These are phyloP conservation scores for Grosmannia penicillata DNA, from an alignment of 2,329 filamentous ascomycete species.

Conservation along the genomic window DNA sequence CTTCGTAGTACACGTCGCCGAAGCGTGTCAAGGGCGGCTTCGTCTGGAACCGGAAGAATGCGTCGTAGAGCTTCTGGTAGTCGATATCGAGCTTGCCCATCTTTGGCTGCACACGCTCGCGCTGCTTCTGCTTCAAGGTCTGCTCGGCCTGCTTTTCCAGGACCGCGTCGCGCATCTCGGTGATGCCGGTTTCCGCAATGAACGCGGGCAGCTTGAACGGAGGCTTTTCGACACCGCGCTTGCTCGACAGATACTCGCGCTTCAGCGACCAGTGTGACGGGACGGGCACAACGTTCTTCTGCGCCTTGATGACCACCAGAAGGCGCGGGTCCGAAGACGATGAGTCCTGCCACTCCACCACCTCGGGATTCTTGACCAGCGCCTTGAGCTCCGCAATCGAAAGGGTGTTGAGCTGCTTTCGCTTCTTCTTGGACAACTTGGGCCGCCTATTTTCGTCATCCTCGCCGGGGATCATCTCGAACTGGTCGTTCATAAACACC, in stretches of 20 bases:
- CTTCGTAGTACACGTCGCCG: constrained; percentile 98
- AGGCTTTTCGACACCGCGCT: constrained; percentile 90
- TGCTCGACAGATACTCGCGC: constrained; percentile 91
- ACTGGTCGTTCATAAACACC: constrained; percentile 68
- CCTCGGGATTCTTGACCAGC: constrained; percentile 75
- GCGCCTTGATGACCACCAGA: constrained; percentile 86
- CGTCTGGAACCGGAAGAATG: constrained; percentile 94
- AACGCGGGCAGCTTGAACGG: constrained; percentile 89
- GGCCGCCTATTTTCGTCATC: constrained; percentile 48
- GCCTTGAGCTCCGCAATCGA: constrained; percentile 91
- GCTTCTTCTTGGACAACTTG: constrained; percentile 86
- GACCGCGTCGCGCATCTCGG: constrained; percentile 94
- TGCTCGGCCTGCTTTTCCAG: constrained; percentile 91
- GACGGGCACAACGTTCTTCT: constrained; percentile 90
- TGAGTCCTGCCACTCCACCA: constrained; percentile 95
- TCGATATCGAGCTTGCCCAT: constrained; percentile 97
- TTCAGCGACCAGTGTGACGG: constrained; percentile 92
- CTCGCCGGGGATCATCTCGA: constrained; percentile 75
- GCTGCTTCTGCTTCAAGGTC: constrained; percentile 84
- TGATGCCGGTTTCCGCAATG: constrained; percentile 92
- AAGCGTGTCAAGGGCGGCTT: constrained; percentile 90
- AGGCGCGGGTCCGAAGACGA: constrained; percentile 79
- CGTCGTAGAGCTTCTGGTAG: constrained; percentile 95
- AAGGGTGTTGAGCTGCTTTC: constrained; percentile 80
- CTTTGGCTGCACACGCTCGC: constrained; percentile 86